A percentile compares a stretch with the other conserved stretches of the same genome.
Conservation (phyloP, 495 filamentous ascomycete species). For the Aspergillus sclerotiicarbonarius region DNA sequence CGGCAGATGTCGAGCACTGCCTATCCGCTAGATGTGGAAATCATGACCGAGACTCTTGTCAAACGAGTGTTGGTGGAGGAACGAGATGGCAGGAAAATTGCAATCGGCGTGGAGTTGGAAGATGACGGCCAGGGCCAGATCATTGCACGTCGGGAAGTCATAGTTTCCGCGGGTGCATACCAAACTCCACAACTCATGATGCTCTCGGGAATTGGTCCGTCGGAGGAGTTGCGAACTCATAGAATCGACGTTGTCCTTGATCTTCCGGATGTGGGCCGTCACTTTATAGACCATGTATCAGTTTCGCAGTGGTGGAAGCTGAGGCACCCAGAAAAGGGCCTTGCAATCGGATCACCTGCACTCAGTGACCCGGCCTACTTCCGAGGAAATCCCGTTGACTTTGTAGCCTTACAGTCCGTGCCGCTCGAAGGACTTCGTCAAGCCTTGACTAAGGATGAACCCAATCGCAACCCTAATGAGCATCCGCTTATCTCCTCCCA, state of each 20-base stretch:
- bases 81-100: constrained; percentile 12
- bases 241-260: constrained; percentile 3
- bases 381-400: constrained; percentile 8
- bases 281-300: constrained; percentile 4
- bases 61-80: constrained; percentile 24
- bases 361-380: constrained; percentile 2
- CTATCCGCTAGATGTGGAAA: constrained; percentile 31
- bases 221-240: background rate
- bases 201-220: constrained; percentile 38
- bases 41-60: constrained; percentile 30
- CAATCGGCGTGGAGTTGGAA: constrained; percentile 26
- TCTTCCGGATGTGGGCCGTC: constrained; percentile 1
- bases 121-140: constrained; percentile 20
- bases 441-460: constrained; percentile 8
- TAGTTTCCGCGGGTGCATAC: constrained; percentile 29
- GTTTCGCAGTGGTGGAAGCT: constrained; percentile 8
- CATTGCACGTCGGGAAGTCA: constrained; percentile 28
- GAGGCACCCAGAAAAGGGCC: constrained; percentile 4
- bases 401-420: constrained; percentile 4
- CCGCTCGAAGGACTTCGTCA: constrained; percentile 1
- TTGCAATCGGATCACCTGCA: constrained; percentile 5
- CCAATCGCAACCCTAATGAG: background rate
- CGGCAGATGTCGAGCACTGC: constrained; percentile 31
- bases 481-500: background rate
- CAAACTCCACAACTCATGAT: constrained; percentile 37